Evolutionary conservation across 129 eudicot species (phyloP).

Genomic region (Erigeron canadensis): DNA sequence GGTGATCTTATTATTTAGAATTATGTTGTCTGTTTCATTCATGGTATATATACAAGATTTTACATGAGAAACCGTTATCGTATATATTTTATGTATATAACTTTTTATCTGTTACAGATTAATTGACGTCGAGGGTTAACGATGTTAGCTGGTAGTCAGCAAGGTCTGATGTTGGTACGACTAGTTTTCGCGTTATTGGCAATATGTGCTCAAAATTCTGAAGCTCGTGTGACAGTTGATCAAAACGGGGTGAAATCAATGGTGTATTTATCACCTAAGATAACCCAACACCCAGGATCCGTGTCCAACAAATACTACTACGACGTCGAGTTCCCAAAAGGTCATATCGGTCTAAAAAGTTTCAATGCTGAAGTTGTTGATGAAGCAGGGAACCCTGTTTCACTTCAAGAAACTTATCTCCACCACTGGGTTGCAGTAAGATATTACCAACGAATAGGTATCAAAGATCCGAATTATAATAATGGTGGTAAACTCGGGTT

Average conservation of each 20-base stretch:
- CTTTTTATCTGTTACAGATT: background rate
- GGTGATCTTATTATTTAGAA: no score
- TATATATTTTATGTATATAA: background rate
- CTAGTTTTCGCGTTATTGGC: background rate
- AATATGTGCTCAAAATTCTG: background rate
- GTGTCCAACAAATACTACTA: background rate
- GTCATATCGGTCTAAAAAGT: background rate
- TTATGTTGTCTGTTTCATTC: no score
- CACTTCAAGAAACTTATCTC: background rate
- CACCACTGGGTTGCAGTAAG: background rate
- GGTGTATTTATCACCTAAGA: background rate
- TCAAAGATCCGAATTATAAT: background rate
- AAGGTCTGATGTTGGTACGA: background rate
- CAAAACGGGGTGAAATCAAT: background rate
- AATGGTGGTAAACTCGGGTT: background rate
- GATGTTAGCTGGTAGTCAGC: background rate
- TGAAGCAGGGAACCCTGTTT: constrained; percentile 2
- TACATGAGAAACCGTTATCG: background rate
- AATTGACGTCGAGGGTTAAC: background rate
- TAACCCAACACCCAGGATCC: background rate
- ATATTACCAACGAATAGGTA: no score
- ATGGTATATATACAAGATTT: background rate
- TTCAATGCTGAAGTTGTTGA: background rate
- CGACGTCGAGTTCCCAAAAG: background rate
- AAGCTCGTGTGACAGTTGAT: background rate